Evolutionary conservation across 768 basidiomycete genomes (phyloP).

Genomic region (Hericium coralloides): DNA sequence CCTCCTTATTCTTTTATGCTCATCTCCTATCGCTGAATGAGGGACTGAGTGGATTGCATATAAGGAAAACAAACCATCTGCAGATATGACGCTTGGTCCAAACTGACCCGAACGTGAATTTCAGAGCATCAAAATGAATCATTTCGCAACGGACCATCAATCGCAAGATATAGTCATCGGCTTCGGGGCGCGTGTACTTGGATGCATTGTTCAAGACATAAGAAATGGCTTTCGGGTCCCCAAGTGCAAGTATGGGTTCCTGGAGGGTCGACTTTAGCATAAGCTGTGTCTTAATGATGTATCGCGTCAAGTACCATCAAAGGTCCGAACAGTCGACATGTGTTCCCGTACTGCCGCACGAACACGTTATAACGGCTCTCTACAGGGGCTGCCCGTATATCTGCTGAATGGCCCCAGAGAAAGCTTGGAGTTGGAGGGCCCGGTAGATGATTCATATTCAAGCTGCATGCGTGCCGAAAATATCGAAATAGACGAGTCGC

Average conservation of each 20-base stretch:
- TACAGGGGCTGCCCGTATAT: background rate
- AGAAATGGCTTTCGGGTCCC: slow-evolving; percentile 3
- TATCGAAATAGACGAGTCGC: background rate
- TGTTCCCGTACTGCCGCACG: background rate
- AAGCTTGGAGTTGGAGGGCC: background rate
- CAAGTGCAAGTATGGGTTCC: slow-evolving; percentile 2
- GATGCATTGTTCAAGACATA: background rate
- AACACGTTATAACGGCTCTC: slow-evolving; percentile 1
- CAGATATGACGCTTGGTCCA: background rate
- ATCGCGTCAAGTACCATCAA: background rate
- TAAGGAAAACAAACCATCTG: background rate
- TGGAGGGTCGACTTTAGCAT: background rate
- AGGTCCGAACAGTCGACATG: background rate
- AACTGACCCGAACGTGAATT: background rate
- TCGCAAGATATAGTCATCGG: background rate
- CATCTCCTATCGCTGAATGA: background rate
- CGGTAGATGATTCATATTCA: background rate
- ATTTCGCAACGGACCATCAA: background rate
- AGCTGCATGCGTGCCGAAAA: background rate
- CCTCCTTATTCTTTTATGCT: slow-evolving; percentile 1
- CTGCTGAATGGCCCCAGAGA: background rate
- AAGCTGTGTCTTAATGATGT: too few species aligned
- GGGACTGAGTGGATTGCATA: background rate
- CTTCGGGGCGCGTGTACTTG: background rate
- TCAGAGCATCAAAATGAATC: background rate